Evolutionary conservation across 2,329 filamentous ascomycete genomes (phyloP).

Genomic region (Rutstroemia sp.): DNA sequence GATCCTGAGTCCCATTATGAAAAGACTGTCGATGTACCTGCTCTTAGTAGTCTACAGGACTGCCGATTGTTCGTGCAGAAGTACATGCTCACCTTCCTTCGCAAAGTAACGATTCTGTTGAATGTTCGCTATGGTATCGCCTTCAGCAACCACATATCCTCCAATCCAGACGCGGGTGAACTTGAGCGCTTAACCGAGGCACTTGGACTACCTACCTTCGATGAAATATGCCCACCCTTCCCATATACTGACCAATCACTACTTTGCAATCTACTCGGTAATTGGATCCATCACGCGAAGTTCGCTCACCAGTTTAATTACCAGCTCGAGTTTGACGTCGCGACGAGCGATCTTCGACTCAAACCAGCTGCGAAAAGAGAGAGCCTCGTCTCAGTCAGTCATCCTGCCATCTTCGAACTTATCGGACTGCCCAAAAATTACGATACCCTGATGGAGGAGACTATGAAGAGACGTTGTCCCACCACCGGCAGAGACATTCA

Average conservation of each 20-base stretch:
- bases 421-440: constrained; percentile 88
- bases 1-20: constrained; percentile 28
- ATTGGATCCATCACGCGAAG: constrained; percentile 55
- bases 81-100: constrained; percentile 84
- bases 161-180: constrained; percentile 62
- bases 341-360: not conserved
- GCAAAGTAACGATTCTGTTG: constrained; percentile 76
- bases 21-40: constrained; percentile 47
- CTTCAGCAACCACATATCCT: constrained; percentile 63
- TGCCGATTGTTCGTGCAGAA: constrained; percentile 60
- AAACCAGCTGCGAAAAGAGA: not conserved
- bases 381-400: constrained; percentile 43
- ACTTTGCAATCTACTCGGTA: constrained; percentile 39
- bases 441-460: constrained; percentile 86
- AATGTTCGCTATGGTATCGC: constrained; percentile 86
- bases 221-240: constrained; percentile 53
- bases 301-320: not conserved
- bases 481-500: constrained; percentile 86
- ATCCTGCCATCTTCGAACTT: constrained; percentile 90
- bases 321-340: not conserved
- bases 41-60: constrained; percentile 44
- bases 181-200: constrained; percentile 72
- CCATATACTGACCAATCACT: constrained; percentile 30
- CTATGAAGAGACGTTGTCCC: constrained; percentile 74
- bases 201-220: constrained; percentile 69